Evolutionary conservation across 805 yeast genomes (phyloP), one percentile per base, ranked within the genome.

Genomic region (Torulaspora quercuum): DNA sequence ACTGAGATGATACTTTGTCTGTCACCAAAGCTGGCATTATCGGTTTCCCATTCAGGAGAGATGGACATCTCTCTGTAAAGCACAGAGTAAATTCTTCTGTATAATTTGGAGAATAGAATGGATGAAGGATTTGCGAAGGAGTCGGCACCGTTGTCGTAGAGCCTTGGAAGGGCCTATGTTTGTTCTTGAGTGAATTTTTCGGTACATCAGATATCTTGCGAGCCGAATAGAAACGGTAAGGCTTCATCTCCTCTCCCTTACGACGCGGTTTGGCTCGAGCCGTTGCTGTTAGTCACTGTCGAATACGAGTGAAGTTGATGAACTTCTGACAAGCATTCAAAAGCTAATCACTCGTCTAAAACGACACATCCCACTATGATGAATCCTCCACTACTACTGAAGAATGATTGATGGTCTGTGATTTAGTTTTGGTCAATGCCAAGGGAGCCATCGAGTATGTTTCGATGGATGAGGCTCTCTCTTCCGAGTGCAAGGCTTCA

Each of bases 41-140:
- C 2, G 39, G 34, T 25, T 34, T 40, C 2, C 58, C 59, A 33
- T 45, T 46, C 10, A 50, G 32, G 14, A 57, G 28, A 3, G 37
- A 16, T 2, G 56, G 52, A 5, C 43, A 35, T 8, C 21, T 28
- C 32, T 52, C 55, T 10, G 44, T 36, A 10, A 41, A 40, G 32
- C 59, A 55, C n/a, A 51, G 29, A 10, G 36, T 25, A 12, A 56
- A 48, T 27, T 48, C 48, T 29, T 57, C 62, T 6, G 45, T 25
- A 4, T 37, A 18, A 17, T 48, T 43, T 9, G 57, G 54, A 8
- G 30, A 35, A 35, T 56, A 59, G 37, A 55, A 57, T 6, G 61
- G 57, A 32, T 59, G 62, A 3, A 47, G 33, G 3, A 50, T 39
- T 18, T 48, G 44, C 10, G 35, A 35, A 5, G 52, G 41, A 17